Conservation (phyloP, 2,329 filamentous ascomycete genomes). For the Aspergillus fijiensis region DNA sequence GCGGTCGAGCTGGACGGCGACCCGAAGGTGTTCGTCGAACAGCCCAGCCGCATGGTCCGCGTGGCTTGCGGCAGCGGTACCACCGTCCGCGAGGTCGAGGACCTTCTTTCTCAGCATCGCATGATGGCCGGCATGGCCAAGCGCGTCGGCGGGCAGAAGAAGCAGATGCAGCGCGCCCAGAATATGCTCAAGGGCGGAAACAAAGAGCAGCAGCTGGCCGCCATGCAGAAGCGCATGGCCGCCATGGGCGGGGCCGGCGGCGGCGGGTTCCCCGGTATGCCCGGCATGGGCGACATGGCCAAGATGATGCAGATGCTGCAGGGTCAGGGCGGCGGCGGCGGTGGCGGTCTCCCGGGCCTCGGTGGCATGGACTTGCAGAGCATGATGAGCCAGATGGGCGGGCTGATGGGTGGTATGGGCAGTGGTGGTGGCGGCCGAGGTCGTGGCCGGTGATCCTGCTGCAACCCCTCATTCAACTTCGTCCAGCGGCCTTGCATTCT, state of each 20-base stretch:
- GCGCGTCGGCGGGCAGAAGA: conserved; percentile 97
- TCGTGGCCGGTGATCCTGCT: conserved; percentile 28
- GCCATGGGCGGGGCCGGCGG: conserved; percentile 79
- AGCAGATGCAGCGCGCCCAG: conserved; percentile 94
- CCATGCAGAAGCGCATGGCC: conserved; percentile 93
- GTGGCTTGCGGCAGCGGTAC: conserved; percentile 89
- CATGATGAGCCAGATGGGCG: conserved; percentile 76
- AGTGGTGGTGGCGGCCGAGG: conserved; percentile 41
- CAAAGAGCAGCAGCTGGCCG: conserved; percentile 88
- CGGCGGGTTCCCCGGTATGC: conserved; percentile 64
- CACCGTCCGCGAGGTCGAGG: conserved; percentile 88
- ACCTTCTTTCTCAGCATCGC: conserved; percentile 92
- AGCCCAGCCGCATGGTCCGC: conserved; percentile 88
- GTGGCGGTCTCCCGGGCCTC: conserved; percentile 63
- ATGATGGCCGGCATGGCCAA: conserved; percentile 99
- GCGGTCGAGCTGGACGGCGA: conserved; percentile 93
- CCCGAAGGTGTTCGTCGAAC: conserved; percentile 88
- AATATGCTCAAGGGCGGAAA: conserved; percentile 87
- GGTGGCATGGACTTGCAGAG: conserved; percentile 64
- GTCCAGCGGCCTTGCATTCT: conserved; percentile 1
- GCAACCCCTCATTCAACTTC: background rate
- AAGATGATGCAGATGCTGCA: conserved; percentile 97
- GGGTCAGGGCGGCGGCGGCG: conserved; percentile 66
- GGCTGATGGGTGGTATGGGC: conserved; percentile 49
- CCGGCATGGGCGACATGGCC: conserved; percentile 80